Conservation (phyloP, 345 rosid genomes). For the Ailanthus altissimus region DNA sequence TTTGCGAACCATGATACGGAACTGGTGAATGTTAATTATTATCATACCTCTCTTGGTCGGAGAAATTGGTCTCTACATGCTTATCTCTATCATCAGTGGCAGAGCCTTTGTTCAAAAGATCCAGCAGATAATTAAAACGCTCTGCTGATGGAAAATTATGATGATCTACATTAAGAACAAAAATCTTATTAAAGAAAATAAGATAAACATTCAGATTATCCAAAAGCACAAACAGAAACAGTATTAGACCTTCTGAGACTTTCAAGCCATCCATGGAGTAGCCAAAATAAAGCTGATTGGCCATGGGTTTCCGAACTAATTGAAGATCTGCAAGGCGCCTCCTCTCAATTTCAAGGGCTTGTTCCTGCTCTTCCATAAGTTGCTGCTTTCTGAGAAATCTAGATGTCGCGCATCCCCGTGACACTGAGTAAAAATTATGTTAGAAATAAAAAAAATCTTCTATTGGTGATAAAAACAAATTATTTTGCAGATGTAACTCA, state of each 20-base stretch:
- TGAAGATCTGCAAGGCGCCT: slow-evolving; percentile 41
- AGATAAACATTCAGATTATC: not conserved
- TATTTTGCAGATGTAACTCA: not conserved
- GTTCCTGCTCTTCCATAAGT: slow-evolving; percentile 47
- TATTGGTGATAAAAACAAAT: not conserved
- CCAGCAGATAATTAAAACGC: slow-evolving; percentile 36
- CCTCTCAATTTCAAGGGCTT: slow-evolving; percentile 41
- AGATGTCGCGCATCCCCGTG: slow-evolving; percentile 44
- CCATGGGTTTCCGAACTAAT: slow-evolving; percentile 31
- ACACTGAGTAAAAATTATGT: slow-evolving; percentile 33
- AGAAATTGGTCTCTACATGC: slow-evolving; percentile 28
- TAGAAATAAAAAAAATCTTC: not conserved
- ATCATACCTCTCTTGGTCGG: slow-evolving; percentile 47
- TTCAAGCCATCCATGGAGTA: slow-evolving; percentile 39
- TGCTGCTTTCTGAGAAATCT: slow-evolving; percentile 55
- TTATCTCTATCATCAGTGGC: slow-evolving; percentile 26
- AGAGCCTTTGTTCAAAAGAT: slow-evolving; percentile 37
- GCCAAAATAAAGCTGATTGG: slow-evolving; percentile 32
- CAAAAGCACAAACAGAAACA: not conserved
- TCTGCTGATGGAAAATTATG: slow-evolving; percentile 39
- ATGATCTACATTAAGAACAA: slow-evolving; percentile 25
- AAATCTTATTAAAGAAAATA: not conserved
- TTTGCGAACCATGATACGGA: not conserved
- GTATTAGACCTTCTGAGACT: slow-evolving; percentile 39
- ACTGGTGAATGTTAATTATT: not conserved